Evolutionary conservation across 2,329 filamentous ascomycete genomes (phyloP), one percentile per base, ranked within the genome.

Genomic region (Epichloe scottii): DNA sequence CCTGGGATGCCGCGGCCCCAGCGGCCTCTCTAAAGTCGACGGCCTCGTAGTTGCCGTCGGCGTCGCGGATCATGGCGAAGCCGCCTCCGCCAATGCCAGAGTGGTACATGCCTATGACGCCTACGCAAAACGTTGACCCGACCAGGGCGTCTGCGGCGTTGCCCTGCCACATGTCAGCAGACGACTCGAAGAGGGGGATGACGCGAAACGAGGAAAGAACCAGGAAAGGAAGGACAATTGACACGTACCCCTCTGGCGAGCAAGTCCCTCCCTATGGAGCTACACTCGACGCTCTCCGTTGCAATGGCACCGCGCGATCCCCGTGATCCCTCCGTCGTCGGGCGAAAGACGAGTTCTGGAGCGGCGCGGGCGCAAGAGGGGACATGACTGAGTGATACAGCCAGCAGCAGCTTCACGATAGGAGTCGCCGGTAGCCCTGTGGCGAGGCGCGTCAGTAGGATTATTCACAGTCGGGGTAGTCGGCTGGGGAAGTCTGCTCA

Each of bases 1-100:
- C 80, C 66, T 89, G 75, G 56, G 76, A 82, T 0, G 89, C 87
- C 0, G 87, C 86, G 0, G 84, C 85, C 0, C 91, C 91, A 0
- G 91, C 91, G 0, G 85, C 81, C 66, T 97, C 91, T 45, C 91
- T 77, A 62, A 95, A 97, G 67, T 97, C 91, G 58, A 97, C 82
- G 53, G 84, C 83, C 62, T 95, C 89, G 62, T 90, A 94, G 17
- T 73, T 72, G n/a, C 89, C 89, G 53, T 87, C 73, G 15, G 79
- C 70, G 35, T 80, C 75, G 46, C 87, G 82, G 5, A 95, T 79
- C 5, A 95, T 74, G 76, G 89, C 86, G 68, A 97, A 97, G 2
- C 91, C 91, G 40, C 91, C 91, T 6, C 91, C 91, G 19, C 87
- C 90, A 53, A 96, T 85, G 15, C 91, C 90, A 40, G 78, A 79